These are phyloP conservation scores for Porphyridium purpureum DNA, from an alignment of 23 red algal genomes.

Conservation along the genomic window DNA sequence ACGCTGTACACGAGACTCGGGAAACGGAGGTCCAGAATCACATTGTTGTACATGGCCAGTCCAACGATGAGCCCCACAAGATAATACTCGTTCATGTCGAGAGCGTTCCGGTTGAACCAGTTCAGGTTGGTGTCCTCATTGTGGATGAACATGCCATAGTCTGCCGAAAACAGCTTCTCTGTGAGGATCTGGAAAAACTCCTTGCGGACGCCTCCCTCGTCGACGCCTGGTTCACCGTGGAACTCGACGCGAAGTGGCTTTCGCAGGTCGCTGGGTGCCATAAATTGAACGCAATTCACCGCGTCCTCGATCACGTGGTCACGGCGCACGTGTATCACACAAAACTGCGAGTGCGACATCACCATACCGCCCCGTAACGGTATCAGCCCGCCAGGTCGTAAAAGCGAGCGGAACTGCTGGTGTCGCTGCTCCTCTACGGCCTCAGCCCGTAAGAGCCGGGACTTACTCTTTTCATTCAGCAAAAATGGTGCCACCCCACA, in stretches of 20 bases:
- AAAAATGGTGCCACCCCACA: slow-evolving; percentile 78
- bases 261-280: slow-evolving; percentile 53
- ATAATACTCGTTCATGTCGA: slow-evolving; percentile 44
- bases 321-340: slow-evolving; percentile 52
- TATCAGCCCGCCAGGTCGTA: slow-evolving; percentile 31
- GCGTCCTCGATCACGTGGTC: slow-evolving; percentile 66
- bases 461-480: slow-evolving; percentile 68
- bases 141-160: slow-evolving; percentile 85
- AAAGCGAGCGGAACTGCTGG: slow-evolving; percentile 45
- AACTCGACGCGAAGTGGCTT: slow-evolving; percentile 74
- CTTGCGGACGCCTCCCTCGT: slow-evolving; percentile 81
- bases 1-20: slow-evolving; percentile 62
- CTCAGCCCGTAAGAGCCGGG: slow-evolving; percentile 58
- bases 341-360: slow-evolving; percentile 34
- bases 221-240: slow-evolving; percentile 70
- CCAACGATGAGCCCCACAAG: slow-evolving; percentile 73
- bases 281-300: slow-evolving; percentile 27
- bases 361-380: slow-evolving; percentile 18
- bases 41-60: slow-evolving; percentile 72
- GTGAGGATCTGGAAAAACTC: slow-evolving; percentile 79
- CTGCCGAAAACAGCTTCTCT: slow-evolving; percentile 55
- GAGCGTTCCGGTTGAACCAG: slow-evolving; percentile 56
- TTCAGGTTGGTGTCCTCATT: slow-evolving; percentile 55
- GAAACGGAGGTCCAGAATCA: slow-evolving; percentile 72
- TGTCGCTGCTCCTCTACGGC: slow-evolving; percentile 41